Conservation (phyloP, 208 protist genomes). For the Spongospora subterranea region DNA sequence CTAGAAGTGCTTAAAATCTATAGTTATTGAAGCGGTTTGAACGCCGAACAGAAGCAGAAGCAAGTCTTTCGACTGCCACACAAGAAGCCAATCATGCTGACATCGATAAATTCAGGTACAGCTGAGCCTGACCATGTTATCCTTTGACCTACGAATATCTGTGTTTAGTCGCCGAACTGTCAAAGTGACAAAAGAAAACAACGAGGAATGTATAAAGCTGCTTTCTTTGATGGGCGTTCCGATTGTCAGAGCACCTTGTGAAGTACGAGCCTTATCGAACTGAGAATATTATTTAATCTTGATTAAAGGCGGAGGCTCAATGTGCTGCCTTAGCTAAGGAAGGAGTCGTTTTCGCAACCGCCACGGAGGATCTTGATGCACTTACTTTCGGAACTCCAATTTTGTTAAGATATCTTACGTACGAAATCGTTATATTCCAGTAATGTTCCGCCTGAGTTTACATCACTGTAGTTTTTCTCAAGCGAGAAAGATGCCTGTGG, state of each 20-base stretch:
- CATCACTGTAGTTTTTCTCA: conserved; percentile 75
- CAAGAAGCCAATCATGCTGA: conserved; percentile 78
- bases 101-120: conserved; percentile 74
- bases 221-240: conserved; percentile 98
- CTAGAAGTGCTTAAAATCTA: background rate
- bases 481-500: conserved; percentile 87
- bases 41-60: conserved; percentile 87
- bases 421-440: no score
- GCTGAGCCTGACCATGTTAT: conserved; percentile 7
- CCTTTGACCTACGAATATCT: background rate
- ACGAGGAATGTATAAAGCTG: conserved; percentile 96
- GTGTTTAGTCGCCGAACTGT: conserved; percentile 53
- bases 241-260: conserved; percentile 79
- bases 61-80: conserved; percentile 83
- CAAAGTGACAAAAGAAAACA: conserved; percentile 90
- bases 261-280: conserved; percentile 64
- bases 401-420: conserved; percentile 93
- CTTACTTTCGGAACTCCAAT: conserved; percentile 95
- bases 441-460: background rate
- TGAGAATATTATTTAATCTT: background rate
- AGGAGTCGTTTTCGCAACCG: conserved; percentile 91
- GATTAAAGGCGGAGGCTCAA: conserved; percentile 96
- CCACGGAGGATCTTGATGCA: conserved; percentile 99
- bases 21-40: conserved; percentile 86
- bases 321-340: conserved; percentile 93